Evolutionary conservation across 768 basidiomycete species (phyloP), one percentile per base, ranked within the genome.

Genomic region (Mycena sanguinolenta): DNA sequence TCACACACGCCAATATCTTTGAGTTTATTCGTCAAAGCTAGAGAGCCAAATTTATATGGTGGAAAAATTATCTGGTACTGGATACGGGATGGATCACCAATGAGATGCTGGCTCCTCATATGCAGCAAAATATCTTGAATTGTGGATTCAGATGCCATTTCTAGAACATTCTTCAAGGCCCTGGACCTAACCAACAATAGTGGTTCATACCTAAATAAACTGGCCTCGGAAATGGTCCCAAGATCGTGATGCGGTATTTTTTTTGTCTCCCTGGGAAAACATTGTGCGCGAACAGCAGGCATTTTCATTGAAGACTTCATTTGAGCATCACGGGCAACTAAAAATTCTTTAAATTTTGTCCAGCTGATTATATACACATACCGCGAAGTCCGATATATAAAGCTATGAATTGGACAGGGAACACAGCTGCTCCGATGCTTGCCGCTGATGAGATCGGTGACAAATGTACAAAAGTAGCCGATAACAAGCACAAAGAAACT

Each of bases 11-110:
- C 63, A 14, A 65, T 44, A 58, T 65, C 63, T 27, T 25, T 2
- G 4, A 65, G 28, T 34, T 30, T 58, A 5, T 65, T 55, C 2
- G 42, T 65, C 34, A 65, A 39, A 14, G 38, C 23, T 14, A 65
- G 23, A 0, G 63, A 55, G n/a, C 12, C 4, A 27, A n/a, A 65
- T 36, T 49, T 5, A 27, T 65, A 27, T 25, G 39, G 10, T 46
- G 63, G 63, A 21, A 57, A 65, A 4, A 65, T 19, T 58, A 65
- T 58, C 14, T 65, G 3, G 28, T 64, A 53, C 36, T 64, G 25
- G 38, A 55, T 14, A 16, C 39, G 63, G 6, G 16, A 4, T 12
- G 44, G 12, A 46, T 64, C 54, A 2, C 17, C 21, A 32, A 64
- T 64, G 21, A 55, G 27, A 38, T 64, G 63, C 34, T n/a, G 52